Conservation (phyloP, 768 basidiomycete genomes). For the Agrocybe pediades region DNA sequence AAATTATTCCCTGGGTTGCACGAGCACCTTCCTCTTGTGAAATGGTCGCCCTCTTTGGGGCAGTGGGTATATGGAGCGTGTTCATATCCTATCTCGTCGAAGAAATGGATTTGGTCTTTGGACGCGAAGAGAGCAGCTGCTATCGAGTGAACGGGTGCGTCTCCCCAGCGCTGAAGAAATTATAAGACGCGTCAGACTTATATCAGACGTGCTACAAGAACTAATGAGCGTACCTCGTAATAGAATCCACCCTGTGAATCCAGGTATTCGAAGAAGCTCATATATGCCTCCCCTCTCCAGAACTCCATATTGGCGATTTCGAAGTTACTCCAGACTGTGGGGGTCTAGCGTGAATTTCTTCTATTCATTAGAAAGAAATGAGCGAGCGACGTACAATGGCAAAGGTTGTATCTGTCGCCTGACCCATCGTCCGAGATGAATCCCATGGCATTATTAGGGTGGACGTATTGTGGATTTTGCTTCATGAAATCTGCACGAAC, state of each 20-base stretch:
- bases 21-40: slow-evolving; percentile 60
- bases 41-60: slow-evolving; percentile 44
- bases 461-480: slow-evolving; percentile 55
- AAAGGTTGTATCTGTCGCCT: slow-evolving; percentile 74
- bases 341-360: not conserved
- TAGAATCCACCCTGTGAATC: slow-evolving; percentile 69
- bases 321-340: slow-evolving; percentile 66
- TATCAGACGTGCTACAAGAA: too few species aligned
- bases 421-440: slow-evolving; percentile 66
- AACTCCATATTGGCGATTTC: slow-evolving; percentile 74
- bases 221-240: slow-evolving; percentile 50
- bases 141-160: slow-evolving; percentile 86
- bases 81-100: slow-evolving; percentile 80
- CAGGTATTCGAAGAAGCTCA: slow-evolving; percentile 64
- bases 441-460: slow-evolving; percentile 59
- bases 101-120: slow-evolving; percentile 79
- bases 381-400: slow-evolving; percentile 58
- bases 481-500: slow-evolving; percentile 56
- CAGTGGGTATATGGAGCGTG: slow-evolving; percentile 81
- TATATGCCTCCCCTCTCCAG: slow-evolving; percentile 66
- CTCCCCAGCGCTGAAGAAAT: slow-evolving; percentile 74
- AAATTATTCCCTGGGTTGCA: slow-evolving; percentile 64
- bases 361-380: slow-evolving; percentile 5
- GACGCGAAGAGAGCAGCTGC: slow-evolving; percentile 72
- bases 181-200: too few species aligned